Evolutionary conservation across 2,329 filamentous ascomycete species (phyloP), one percentile per base, ranked within the genome.

Genomic region (Cladophialophora exuberans): DNA sequence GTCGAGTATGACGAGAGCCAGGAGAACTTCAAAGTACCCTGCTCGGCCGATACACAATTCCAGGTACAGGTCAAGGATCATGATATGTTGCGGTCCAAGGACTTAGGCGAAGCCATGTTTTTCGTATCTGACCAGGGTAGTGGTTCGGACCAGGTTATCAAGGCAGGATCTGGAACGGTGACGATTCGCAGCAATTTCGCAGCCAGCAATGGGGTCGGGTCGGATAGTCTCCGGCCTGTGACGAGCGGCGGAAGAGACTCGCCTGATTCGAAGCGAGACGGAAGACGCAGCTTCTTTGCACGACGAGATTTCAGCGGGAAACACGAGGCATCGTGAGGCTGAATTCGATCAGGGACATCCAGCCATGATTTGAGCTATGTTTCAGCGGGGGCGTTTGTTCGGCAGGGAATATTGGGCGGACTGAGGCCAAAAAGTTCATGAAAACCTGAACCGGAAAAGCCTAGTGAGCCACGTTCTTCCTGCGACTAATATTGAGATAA

Each of bases 41-140:
- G 91, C 73, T 82, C 86, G 1, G 86, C 93, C 2, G 93, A 97
- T 64, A 80, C 88, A 18, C 86, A 89, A 67, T 97, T 97, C 81
- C 88, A 90, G 69, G 70, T 99, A 58, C 83, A 89, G 60, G 91
- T 91, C 59, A 91, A 91, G 69, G 88, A 91, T 65, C 90, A 96
- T 67, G 84, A 88, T 66, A 89, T 86, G 1, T 93, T 97, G 67
- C 88, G 89, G 47, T 87, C 85, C 54, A 90, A 95, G 68, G 87
- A 92, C 52, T 80, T 99, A 0, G 94, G 94, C 49, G 92, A 97
- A 67, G 83, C 83, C 4, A 70, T 88, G n/a, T 96, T 96, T 75
- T 92, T 95, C 69, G 83, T 99, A n/a, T 90, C 93, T 61, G 93
- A 99, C 68, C 81, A 83, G 61, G 79, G 81, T 6, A 76, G 79